Evolutionary conservation across 2,329 filamentous ascomycete genomes (phyloP).

Genomic region (Arthrobotrys sphaeroides): DNA sequence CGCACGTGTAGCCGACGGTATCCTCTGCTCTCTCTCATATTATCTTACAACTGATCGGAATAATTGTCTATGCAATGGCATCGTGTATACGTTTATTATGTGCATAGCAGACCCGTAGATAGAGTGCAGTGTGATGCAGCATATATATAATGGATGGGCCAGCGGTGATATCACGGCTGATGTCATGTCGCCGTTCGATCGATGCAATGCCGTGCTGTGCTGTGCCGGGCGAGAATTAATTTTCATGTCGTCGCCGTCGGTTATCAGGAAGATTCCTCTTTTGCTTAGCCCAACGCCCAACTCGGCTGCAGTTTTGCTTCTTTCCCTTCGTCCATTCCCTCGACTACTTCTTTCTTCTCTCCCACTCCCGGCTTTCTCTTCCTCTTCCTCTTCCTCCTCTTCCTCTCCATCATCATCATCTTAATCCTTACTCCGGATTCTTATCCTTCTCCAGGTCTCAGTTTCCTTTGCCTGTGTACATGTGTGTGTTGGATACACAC

Average conservation of each 20-base stretch:
- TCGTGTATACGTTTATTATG: not conserved
- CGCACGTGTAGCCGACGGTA: slow-evolving; percentile 14
- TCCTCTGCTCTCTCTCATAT: not conserved
- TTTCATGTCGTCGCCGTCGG: slow-evolving; percentile 18
- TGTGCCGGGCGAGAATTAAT: not conserved
- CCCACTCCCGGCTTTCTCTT: slow-evolving; percentile 60
- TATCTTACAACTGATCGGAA: not conserved
- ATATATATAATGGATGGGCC: not conserved
- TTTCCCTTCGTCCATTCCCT: slow-evolving; percentile 60
- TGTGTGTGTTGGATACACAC: slow-evolving; percentile 37
- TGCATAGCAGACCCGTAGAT: not conserved
- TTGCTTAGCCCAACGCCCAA: not conserved
- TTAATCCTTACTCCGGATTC: slow-evolving; percentile 56
- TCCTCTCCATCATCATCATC: slow-evolving; percentile 56
- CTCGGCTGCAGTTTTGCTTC: slow-evolving; percentile 57
- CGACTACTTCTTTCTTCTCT: slow-evolving; percentile 29
- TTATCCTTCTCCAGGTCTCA: slow-evolving; percentile 57
- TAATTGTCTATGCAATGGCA: not conserved
- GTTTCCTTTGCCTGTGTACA: slow-evolving; percentile 17
- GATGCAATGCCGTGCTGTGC: not conserved
- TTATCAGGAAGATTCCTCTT: slow-evolving; percentile 22
- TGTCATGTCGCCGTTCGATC: slow-evolving; percentile 25
- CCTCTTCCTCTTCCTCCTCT: slow-evolving; percentile 54
- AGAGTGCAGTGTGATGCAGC: not conserved
- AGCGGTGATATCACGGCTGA: slow-evolving; percentile 32